Evolutionary conservation across 495 filamentous ascomycete species (phyloP).

Genomic region (Friedmanniomyces simplex): DNA sequence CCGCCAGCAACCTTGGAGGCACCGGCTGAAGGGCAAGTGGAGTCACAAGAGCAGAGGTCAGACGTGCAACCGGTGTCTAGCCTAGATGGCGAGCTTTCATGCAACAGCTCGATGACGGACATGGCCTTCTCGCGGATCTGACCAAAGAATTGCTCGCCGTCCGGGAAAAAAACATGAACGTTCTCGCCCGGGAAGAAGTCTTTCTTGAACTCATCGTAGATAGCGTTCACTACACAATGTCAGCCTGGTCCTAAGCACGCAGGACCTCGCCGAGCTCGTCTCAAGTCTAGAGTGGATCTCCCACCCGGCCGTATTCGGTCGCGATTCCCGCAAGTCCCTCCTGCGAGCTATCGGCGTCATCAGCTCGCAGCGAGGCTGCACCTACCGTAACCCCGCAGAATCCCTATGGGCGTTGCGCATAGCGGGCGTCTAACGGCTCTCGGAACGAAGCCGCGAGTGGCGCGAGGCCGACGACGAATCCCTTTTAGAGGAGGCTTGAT

Average conservation of each 20-base stretch:
- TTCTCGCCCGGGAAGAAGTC: conserved; percentile 91
- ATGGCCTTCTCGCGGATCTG: conserved; percentile 79
- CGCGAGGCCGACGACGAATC: conserved; percentile 73
- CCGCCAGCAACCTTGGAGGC: no score
- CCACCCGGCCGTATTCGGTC: conserved; percentile 87
- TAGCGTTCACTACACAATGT: conserved; percentile 47
- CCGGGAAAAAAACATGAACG: conserved; percentile 60
- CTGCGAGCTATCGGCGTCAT: conserved; percentile 95
- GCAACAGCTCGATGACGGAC: conserved; percentile 44
- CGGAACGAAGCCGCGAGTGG: conserved; percentile 75
- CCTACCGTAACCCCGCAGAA: conserved; percentile 80
- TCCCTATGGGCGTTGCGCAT: conserved; percentile 76
- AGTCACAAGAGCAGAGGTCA: no score
- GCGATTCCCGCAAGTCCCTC: conserved; percentile 93
- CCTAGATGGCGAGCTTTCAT: no score
- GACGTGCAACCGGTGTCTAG: no score
- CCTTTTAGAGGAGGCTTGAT: conserved; percentile 60
- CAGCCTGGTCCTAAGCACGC: conserved; percentile 12
- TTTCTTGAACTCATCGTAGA: conserved; percentile 76
- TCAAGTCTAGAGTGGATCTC: conserved; percentile 95
- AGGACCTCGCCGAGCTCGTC: conserved; percentile 61
- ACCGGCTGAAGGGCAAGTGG: no score
- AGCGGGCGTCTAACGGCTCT: conserved; percentile 61
- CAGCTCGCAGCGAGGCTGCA: conserved; percentile 85
- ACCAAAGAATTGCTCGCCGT: conserved; percentile 63